Evolutionary conservation across 768 basidiomycete genomes (phyloP), one percentile per base, ranked within the genome.

Genomic region (Trametes cubensis): DNA sequence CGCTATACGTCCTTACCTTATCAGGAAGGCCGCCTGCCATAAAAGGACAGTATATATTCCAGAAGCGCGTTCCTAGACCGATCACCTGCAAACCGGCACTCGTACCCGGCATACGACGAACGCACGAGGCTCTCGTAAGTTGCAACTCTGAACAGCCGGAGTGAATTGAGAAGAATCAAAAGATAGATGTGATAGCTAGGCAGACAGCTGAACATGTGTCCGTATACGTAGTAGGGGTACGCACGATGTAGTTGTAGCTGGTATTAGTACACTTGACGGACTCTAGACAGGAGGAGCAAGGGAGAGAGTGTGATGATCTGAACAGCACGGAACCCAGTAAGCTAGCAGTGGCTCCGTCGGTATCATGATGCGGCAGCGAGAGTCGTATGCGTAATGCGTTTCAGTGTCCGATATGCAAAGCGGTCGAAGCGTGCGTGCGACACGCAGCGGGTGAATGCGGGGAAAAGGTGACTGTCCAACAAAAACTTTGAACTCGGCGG

Each of bases 181-280:
- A 46, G 54, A 46, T 45, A 23, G 21, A 28, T 46, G 45, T 13
- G 45, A 20, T 20, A 20, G 45, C 34, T 34, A 34, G 10, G 34
- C 11, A 34, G 34, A 34, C 34, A 34, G 34, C 34, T 25, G 45
- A 21, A 20, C 13, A 21, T 21, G 45, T 46, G 21, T 46, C n/a
- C 28, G n/a, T 14, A 26, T 26, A 49, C 13, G 48, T 17, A 49
- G 7, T 17, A 30, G 28, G 6, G 4, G 58, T 53, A 28, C 42
- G 53, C 28, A 14, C 26, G 20, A 53, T 47, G 60, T 26, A 47
- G 30, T 18, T n/a, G 34, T 34, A 34, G 34, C 34, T 21, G 34
- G 46, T 62, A 55, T 51, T 57, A 56, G 51, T 62, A 62, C 61
- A 62, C 54, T 38, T 21, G 48, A 25, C 40, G 49, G 39, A 18